Conservation (phyloP, 169 alveolate genomes). For the Babesia bigemina region DNA sequence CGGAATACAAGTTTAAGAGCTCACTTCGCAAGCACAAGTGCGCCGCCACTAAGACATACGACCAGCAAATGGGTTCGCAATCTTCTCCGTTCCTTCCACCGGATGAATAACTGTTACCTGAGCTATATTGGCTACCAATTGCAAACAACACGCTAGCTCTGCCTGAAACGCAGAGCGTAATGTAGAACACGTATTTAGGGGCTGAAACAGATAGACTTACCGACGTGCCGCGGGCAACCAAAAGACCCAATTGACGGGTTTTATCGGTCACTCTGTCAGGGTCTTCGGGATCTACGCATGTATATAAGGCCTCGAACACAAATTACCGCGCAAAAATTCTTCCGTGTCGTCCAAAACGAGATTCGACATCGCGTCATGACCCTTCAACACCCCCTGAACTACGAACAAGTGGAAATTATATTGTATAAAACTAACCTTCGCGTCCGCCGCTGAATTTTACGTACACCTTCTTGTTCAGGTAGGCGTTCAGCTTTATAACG, state of each 20-base stretch:
- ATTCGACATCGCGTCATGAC: constrained; percentile 87
- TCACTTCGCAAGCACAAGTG: constrained; percentile 44
- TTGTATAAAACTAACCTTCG: constrained; percentile 72
- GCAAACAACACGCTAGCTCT: neutral
- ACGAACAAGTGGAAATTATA: constrained; percentile 14
- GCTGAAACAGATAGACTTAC: constrained; percentile 52
- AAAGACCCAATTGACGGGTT: constrained; percentile 83
- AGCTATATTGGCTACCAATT: neutral
- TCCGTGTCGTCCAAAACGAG: constrained; percentile 87
- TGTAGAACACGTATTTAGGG: neutral
- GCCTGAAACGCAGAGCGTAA: neutral
- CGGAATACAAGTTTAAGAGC: constrained; percentile 40
- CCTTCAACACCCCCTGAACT: constrained; percentile 86
- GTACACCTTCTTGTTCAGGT: constrained; percentile 81
- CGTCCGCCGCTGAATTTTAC: constrained; percentile 87
- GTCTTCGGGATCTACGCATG: constrained; percentile 80
- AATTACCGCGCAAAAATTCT: constrained; percentile 84
- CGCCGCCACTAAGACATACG: constrained; percentile 22
- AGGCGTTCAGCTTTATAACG: constrained; percentile 79
- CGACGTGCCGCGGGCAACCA: constrained; percentile 90
- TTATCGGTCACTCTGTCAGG: constrained; percentile 75
- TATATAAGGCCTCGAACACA: neutral
- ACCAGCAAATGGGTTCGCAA: constrained; percentile 79
- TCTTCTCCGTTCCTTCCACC: constrained; percentile 85
- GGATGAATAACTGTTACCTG: constrained; percentile 83